A percentile compares a stretch with the other conserved stretches of the same genome.
phyloP scores from a whole-genome alignment of 176 grass and related monocot genomes.

The Carex parvula region DNA sequence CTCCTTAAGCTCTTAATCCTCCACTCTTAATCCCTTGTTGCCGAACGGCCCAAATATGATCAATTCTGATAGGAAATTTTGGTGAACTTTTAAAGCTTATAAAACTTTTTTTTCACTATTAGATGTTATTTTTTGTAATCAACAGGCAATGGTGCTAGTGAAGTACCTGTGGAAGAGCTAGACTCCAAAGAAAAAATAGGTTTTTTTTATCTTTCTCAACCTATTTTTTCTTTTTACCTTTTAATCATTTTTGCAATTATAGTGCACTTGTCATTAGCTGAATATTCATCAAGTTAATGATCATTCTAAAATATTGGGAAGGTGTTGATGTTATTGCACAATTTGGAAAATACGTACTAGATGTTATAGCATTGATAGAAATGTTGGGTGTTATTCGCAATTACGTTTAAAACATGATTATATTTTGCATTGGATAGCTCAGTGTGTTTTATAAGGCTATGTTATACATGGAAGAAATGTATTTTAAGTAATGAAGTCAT shows the following conservation, averaged over 20 bases:
- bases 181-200: not conserved
- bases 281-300: not conserved
- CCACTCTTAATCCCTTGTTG: too few species aligned
- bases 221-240: not conserved
- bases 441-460: too few species aligned
- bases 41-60: too few species aligned
- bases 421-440: not conserved
- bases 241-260: not conserved
- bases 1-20: too few species aligned
- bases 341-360: not conserved
- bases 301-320: not conserved
- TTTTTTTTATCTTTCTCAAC: not conserved
- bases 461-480: too few species aligned
- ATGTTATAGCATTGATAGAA: not conserved
- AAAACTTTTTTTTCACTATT: not conserved
- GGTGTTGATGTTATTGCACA: not conserved
- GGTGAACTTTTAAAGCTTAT: not conserved
- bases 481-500: too few species aligned
- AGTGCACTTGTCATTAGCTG: too few species aligned
- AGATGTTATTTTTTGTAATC: not conserved
- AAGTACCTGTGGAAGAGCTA: slow-evolving; percentile 2
- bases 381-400: not conserved
- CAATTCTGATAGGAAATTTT: too few species aligned
- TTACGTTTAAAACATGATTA: not conserved
- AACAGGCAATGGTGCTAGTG: not conserved